phyloP scores from a whole-genome alignment of 2,329 filamentous ascomycete species.

The Trichoderma koningiopsis region DNA sequence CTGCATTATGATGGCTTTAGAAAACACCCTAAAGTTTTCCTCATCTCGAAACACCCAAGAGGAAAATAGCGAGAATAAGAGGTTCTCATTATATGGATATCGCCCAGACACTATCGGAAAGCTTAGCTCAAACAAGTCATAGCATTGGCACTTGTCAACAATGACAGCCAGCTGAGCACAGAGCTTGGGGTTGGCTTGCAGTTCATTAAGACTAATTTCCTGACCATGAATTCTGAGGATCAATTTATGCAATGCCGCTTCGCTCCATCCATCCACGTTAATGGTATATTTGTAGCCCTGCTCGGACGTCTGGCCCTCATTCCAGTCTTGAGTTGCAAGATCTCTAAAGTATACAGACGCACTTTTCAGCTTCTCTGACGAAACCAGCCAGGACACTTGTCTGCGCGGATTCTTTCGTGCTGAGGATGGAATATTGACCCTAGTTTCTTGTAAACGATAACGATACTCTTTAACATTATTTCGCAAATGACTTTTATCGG shows the following conservation, averaged over 20 bases:
- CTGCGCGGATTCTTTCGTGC: not conserved
- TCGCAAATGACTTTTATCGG: not conserved
- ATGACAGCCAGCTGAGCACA: slow-evolving; percentile 48
- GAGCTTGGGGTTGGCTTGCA: slow-evolving; percentile 40
- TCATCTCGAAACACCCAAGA: slow-evolving; percentile 12
- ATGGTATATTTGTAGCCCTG: slow-evolving; percentile 16
- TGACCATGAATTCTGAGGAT: slow-evolving; percentile 49
- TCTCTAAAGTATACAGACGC: slow-evolving; percentile 33
- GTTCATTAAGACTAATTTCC: slow-evolving; percentile 40
- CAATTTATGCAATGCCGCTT: slow-evolving; percentile 44
- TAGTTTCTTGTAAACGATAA: not conserved
- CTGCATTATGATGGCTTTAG: not conserved
- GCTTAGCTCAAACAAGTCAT: slow-evolving; percentile 39
- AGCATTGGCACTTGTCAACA: slow-evolving; percentile 46
- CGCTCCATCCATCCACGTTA: slow-evolving; percentile 33
- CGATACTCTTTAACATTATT: not conserved
- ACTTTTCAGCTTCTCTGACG: slow-evolving; percentile 40
- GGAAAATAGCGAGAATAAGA: not conserved
- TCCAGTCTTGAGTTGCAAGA: slow-evolving; percentile 23
- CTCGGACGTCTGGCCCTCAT: not conserved
- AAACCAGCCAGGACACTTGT: slow-evolving; percentile 30
- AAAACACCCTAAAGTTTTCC: not conserved
- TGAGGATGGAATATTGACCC: not conserved
- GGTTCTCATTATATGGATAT: not conserved
- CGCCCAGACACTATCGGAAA: not conserved